A percentile compares a stretch with the other conserved stretches of the same genome.
These are phyloP conservation scores for Suillus subalutaceus DNA, from an alignment of 768 basidiomycete genomes.

Conservation along the genomic window DNA sequence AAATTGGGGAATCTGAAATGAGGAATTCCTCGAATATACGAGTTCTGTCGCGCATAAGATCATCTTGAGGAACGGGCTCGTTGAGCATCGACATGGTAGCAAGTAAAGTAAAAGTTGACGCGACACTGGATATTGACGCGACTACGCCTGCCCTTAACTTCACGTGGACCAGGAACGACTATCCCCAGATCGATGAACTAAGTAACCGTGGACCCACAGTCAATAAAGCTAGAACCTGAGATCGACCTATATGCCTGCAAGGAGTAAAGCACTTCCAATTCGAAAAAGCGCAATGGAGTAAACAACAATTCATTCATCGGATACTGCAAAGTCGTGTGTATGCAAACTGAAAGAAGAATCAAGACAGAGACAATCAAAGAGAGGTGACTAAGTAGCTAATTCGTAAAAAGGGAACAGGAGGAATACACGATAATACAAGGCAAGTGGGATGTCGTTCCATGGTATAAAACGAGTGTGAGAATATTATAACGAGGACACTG, in stretches of 20 bases:
- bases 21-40: constrained; percentile 86
- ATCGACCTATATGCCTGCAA: too few species aligned
- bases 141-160: constrained; percentile 37
- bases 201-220: too few species aligned
- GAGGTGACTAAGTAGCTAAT: neutral
- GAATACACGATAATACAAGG: constrained; percentile 12
- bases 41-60: constrained; percentile 75
- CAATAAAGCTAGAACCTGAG: too few species aligned
- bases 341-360: neutral
- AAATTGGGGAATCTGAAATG: constrained; percentile 61
- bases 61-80: constrained; percentile 67
- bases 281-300: too few species aligned
- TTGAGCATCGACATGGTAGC: constrained; percentile 40
- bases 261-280: too few species aligned
- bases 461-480: constrained; percentile 13
- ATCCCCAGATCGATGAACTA: too few species aligned
- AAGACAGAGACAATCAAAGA: neutral
- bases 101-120: constrained; percentile 18
- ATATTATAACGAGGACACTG: constrained; percentile 6
- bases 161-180: neutral
- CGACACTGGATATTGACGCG: constrained; percentile 29
- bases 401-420: neutral
- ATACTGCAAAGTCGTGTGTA: neutral
- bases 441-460: neutral
- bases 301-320: too few species aligned